A percentile compares a stretch with the other conserved stretches of the same genome.
These are phyloP conservation scores for Periconia sp. DNA, from an alignment of 2,329 filamentous ascomycete genomes.

Conservation along the genomic window DNA sequence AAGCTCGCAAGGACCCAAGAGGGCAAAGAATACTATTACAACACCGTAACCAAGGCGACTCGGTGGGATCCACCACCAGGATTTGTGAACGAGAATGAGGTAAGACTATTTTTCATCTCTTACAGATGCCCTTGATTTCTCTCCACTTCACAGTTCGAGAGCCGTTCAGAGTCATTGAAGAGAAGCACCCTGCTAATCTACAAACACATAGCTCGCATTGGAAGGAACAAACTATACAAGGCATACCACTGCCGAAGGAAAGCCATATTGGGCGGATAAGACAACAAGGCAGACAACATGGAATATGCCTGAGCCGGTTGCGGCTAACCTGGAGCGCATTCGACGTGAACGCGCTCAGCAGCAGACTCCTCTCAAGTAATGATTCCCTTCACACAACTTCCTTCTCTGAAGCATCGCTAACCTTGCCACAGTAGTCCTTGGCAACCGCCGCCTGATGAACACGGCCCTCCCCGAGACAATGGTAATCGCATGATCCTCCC, in stretches of 20 bases:
- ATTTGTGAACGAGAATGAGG: conserved; percentile 72
- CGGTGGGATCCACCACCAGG: conserved; percentile 95
- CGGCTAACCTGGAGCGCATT: conserved; percentile 76
- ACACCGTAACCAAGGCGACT: conserved; percentile 79
- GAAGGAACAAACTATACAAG: conserved; percentile 89
- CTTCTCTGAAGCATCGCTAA: not conserved
- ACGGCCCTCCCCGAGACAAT: conserved; percentile 20
- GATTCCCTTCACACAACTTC: not conserved
- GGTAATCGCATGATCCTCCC: conserved; percentile 15
- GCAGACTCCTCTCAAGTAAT: conserved; percentile 49
- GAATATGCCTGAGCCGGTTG: conserved; percentile 77
- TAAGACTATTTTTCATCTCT: too few species aligned
- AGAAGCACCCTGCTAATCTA: not conserved
- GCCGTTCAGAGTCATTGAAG: too few species aligned
- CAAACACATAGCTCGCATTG: conserved; percentile 65
- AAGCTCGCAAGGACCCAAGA: too few species aligned
- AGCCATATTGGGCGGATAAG: conserved; percentile 91
- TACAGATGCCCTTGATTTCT: too few species aligned
- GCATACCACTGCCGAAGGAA: conserved; percentile 81
- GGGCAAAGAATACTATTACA: conserved; percentile 86
- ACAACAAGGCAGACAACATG: conserved; percentile 91
- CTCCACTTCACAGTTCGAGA: too few species aligned
- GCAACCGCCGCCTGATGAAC: conserved; percentile 1
- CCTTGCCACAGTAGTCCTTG: conserved; percentile 51
- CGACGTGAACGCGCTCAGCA: conserved; percentile 50